Base-by-base conservation (phyloP, 108 stramenopile genomes). In the Fragilariopsis cylindrus region DNA sequence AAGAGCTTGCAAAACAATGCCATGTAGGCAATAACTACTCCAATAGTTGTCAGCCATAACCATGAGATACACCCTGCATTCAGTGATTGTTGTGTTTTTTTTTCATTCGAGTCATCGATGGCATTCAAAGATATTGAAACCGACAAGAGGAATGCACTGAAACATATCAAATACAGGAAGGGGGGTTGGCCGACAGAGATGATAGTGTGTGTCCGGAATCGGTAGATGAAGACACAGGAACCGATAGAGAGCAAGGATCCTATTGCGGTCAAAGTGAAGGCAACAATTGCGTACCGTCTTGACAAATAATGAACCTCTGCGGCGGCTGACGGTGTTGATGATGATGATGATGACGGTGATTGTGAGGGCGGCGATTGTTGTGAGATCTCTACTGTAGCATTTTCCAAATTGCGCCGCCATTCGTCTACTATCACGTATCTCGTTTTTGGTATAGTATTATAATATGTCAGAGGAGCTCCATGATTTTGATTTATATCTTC, bases 1-100 rank as follows among this genome's bases (percentile, higher is more conserved):
- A 42, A 73, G 55, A 73, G 60, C 62, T 73, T 73, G 44, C 58
- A 73, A 60, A 73, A 49, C 45, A 73, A 40, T 15, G 72, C 72
- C 72, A 73, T 60, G 48, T 73, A 49, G 19, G 63, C 60, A 19
- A 50, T 16, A 21, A 73, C 47, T 6, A 30, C 47, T 39, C 72
- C 72, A 5, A 73, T 6, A 48, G 41, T 48, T 16, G 39, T 11
- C 11, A 41, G 47, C 72, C 72, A 73, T 12, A 49, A 39, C 60
- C 45, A 45, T 7, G 55, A n/a, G 7, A 44, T 63, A 18, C 72
- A 73, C 16, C 42, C 45, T 3, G 44, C 58, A 50, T 63, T 47
- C 48, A 73, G 60, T 5, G 30, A 48, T 4, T 44, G 7, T 12
- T 49, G 6, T 30, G 58, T 16, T 43, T 60, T 18, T 18, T n/a